Conservation (phyloP, 805 yeast species). For the Kodamaea leandrae region DNA sequence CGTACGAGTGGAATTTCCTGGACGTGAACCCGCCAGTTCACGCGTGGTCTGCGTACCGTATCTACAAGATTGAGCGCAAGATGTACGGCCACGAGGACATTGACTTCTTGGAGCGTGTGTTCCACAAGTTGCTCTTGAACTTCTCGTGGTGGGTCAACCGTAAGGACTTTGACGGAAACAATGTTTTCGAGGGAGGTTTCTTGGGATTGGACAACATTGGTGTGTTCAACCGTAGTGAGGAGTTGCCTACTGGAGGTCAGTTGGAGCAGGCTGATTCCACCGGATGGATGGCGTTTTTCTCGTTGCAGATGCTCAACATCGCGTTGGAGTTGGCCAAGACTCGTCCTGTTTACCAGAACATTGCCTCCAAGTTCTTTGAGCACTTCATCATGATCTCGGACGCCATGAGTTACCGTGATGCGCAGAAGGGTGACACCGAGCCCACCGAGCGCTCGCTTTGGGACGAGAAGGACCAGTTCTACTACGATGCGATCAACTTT, state of each 20-base stretch:
- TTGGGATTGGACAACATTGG: slow-evolving; percentile 92
- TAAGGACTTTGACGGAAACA: slow-evolving; percentile 81
- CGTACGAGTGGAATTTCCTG: slow-evolving; percentile 93
- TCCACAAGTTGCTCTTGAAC: slow-evolving; percentile 83
- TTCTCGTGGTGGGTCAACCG: slow-evolving; percentile 98
- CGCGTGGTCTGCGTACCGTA: slow-evolving; percentile 91
- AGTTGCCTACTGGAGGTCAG: slow-evolving; percentile 86
- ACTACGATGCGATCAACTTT: slow-evolving; percentile 87
- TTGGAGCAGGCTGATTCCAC: slow-evolving; percentile 94
- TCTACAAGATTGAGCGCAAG: slow-evolving; percentile 82
- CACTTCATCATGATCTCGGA: slow-evolving; percentile 89
- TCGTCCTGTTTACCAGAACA: slow-evolving; percentile 84
- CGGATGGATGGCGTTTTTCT: slow-evolving; percentile 96
- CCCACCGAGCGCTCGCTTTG: slow-evolving; percentile 55
- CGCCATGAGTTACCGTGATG: slow-evolving; percentile 75
- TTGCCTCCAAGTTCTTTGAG: slow-evolving; percentile 91
- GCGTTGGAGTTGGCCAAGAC: slow-evolving; percentile 86
- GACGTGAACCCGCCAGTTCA: slow-evolving; percentile 98
- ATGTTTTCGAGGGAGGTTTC: slow-evolving; percentile 92
- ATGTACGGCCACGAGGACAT: slow-evolving; percentile 79
- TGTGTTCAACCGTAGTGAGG: slow-evolving; percentile 87
- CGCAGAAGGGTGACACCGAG: slow-evolving; percentile 38
- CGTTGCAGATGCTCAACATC: slow-evolving; percentile 86
- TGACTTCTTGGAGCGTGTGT: slow-evolving; percentile 84
- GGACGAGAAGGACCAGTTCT: slow-evolving; percentile 87